A percentile compares a stretch with the other conserved stretches of the same genome.
Evolutionary conservation across 2,329 filamentous ascomycete species (phyloP).

Genomic region (Thermothelomyces thermophilus): DNA sequence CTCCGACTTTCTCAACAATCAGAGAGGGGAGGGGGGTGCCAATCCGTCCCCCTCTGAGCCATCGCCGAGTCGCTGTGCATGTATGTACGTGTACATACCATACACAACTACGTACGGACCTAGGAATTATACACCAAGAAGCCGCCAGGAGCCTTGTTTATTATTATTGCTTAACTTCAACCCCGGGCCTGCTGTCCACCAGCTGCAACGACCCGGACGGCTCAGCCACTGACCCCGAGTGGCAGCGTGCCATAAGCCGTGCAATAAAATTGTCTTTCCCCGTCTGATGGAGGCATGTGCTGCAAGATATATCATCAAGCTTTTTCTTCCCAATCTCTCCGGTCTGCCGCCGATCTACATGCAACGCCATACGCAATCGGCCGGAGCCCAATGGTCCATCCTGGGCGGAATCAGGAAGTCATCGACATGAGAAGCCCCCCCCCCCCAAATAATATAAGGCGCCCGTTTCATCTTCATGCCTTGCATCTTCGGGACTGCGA

Average conservation of each 20-base stretch:
- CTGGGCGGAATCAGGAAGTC: constrained; percentile 9
- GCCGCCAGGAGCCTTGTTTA: background rate
- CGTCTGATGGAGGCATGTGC: background rate
- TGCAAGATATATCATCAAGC: no score
- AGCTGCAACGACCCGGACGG: background rate
- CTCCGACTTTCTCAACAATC: no score
- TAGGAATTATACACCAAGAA: no score
- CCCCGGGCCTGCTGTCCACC: background rate
- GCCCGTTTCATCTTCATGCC: constrained; percentile 11
- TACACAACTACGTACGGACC: no score
- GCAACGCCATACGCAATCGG: constrained; percentile 5
- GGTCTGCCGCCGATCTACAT: constrained; percentile 5
- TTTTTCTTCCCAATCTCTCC: background rate
- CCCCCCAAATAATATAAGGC: constrained; percentile 4
- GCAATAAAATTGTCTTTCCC: background rate
- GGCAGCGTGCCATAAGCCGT: background rate
- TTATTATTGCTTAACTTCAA: background rate
- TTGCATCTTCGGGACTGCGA: background rate
- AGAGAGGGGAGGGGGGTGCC: no score
- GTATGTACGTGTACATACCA: no score
- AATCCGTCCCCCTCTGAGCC: no score
- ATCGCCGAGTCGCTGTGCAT: no score
- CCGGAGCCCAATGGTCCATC: constrained; percentile 3
- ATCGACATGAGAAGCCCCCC: constrained; percentile 11
- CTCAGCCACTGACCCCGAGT: background rate